Base-by-base conservation (phyloP, 2,329 filamentous ascomycete genomes). In the Pseudocercospora fuligena region DNA sequence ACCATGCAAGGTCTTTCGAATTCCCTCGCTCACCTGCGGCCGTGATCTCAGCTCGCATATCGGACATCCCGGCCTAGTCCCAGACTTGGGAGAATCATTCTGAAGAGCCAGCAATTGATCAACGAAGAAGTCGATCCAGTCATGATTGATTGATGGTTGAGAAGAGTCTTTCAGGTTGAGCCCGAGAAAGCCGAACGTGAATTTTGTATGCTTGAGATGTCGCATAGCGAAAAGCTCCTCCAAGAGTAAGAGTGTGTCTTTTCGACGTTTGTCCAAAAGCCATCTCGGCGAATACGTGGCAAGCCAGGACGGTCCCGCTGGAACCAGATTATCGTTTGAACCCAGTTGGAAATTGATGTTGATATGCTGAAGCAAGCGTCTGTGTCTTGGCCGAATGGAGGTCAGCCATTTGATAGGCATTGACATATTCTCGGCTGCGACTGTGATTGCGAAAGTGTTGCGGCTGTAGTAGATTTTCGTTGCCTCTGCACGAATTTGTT, bases 401-500 rank as follows among this genome's bases (percentile, higher is more conserved):
- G 14, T 21, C 16, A 67, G 53, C 66, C 66, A 67, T 14, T 56
- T 51, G 40, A 58, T 46, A 12, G 63, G 36, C 23, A 33, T 49
- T n/a, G 56, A 56, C 54, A 65, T 65, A 29, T 46, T 56, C 33
- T 58, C 60, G 14, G 61, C 33, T 5, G 51, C n/a, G 1, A 58
- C 54, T 14, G n/a, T 59, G 25, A 67, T 60, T 2, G 40, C 36
- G 23, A 67, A 67, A 21, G 47, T 56, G 31, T 54, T 63, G 31
- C 59, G 47, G 27, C 23, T 29, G 63, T 56, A 67, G 51, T 65
- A 65, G 4, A 62, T 51, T 19, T 63, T 61, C 16, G 62, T 54
- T 12, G 66, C 63, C 40, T 67, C 66, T 40, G 33, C 58, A n/a
- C 62, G 62, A 3, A 60, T 59, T 29, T 67, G 66, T 46, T 56